Base-by-base conservation (phyloP, 768 basidiomycete genomes). In the Strobilomyces echinocephalus region DNA sequence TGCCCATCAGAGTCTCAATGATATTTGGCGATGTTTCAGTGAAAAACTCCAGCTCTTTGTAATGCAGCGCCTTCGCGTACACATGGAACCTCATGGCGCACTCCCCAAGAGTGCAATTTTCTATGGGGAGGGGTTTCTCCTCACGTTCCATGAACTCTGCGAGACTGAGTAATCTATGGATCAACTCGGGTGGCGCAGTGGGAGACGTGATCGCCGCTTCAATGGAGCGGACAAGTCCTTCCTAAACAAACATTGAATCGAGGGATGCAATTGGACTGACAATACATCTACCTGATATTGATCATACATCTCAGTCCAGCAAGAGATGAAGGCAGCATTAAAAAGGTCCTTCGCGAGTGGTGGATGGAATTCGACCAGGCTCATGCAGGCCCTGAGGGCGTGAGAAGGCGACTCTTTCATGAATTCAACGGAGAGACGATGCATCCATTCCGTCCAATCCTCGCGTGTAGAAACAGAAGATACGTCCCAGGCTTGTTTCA, bases 91-190 rank as follows among this genome's bases (percentile, higher is more conserved):
- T 88, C 74, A 91, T 82, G 0, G 97, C 94, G 64, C 95, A 93
- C 63, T 94, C 91, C 35, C 95, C 97, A 14, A 98, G 81, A 12
- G 90, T 91, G 48, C 91, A 82, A 61, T 94, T 87, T 61, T 97
- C 93, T 56, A 98, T 97, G 1, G 93, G 93, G 1, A 98, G 76
- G 0, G 90, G 81, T 64, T 95, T 95, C 64, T 98, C 97, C 70
- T 98, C 95, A 61, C 97, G 95, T 69, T 98, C 97, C 91, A 98
- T 95, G 69, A 98, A 98, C 67, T 99, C 97, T 5, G 94, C 94
- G 26, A 98, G 79, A 69, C 93, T 95, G 51, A 99, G 79, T 15
- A 98, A 74, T 24, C 91, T 82, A 66, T 97, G 91, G 18, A 95
- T 88, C 28, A 98, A 78, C 45, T 98, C 95, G 2, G 91, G 79